phyloP scores from a whole-genome alignment of 805 yeast genomes.

The Saccharomycopsis guyanensis region DNA sequence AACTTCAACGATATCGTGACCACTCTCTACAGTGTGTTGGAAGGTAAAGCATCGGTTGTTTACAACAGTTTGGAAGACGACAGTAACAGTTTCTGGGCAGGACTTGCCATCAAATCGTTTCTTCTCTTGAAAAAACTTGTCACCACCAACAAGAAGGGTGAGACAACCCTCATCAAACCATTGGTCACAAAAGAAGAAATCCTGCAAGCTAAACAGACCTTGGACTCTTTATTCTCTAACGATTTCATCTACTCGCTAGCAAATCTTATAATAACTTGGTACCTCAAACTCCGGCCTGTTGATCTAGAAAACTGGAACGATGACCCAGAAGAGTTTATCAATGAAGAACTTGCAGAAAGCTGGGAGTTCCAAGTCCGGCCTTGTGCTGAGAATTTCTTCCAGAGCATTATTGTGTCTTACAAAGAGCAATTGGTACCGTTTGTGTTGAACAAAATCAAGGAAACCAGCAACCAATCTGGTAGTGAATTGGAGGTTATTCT shows the following conservation, averaged over 20 bases:
- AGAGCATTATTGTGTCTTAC: slow-evolving; percentile 60
- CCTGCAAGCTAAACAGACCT: slow-evolving; percentile 43
- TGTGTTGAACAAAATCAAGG: slow-evolving; percentile 50
- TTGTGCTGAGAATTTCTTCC: slow-evolving; percentile 80
- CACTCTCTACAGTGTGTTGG: slow-evolving; percentile 51
- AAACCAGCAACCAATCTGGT: slow-evolving; percentile 26
- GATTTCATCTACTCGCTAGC: slow-evolving; percentile 50
- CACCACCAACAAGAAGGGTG: slow-evolving; percentile 57
- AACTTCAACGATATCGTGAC: slow-evolving; percentile 53
- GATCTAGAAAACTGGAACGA: slow-evolving; percentile 77
- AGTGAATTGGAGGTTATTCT: slow-evolving; percentile 42
- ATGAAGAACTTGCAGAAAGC: slow-evolving; percentile 66
- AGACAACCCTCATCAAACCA: slow-evolving; percentile 52
- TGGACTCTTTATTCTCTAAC: slow-evolving; percentile 53
- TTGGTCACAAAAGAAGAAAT: slow-evolving; percentile 61
- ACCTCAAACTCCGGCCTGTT: slow-evolving; percentile 61
- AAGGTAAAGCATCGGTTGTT: slow-evolving; percentile 57
- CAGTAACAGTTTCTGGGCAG: slow-evolving; percentile 66
- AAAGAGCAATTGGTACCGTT: slow-evolving; percentile 47
- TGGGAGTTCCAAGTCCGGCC: slow-evolving; percentile 83
- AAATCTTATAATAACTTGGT: slow-evolving; percentile 63
- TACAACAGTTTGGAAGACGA: slow-evolving; percentile 46
- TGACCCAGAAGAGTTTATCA: slow-evolving; percentile 92
- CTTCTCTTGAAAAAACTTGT: slow-evolving; percentile 57
- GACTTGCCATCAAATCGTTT: slow-evolving; percentile 58